Evolutionary conservation across 176 grass and related monocot species (phyloP), one percentile per base, ranked within the genome.

Genomic region (Zizania latifolia): DNA sequence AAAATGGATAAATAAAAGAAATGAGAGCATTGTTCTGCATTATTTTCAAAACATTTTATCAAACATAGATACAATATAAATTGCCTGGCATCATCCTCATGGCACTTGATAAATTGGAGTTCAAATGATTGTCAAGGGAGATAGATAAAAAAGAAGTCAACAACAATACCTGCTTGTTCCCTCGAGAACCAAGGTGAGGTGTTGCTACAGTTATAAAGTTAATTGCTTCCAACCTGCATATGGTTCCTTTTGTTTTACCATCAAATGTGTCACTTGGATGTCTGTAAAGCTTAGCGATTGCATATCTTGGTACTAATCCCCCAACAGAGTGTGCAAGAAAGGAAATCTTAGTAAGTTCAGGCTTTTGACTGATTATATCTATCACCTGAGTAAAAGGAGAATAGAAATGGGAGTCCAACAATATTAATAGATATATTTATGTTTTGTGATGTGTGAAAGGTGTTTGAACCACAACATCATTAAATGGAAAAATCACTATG

Each of bases 151-250:
- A 75, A 17, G 2, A 24, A 56, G 24, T 59, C 10, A 59, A 56
- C 41, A 82, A 31, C 0, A 29, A 6, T 62, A 91, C 94, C 80
- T 97, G 88, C 41, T 89, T 97, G 59, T 97, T 91, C 70, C 93
- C 93, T 86, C 87, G 75, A 33, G 90, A 97, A 71, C 93, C 90
- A 78, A 97, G 90, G 86, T 97, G 93, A 75, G 90, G 90, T 1
- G 87, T 93, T 75, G 93, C 93, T 62, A 97, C 90, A 3, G 87
- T 90, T 71, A 93, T 88, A 66, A 97, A 97, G 73, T 97, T 93
- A 33, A 93, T 53, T 28, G 86, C 85, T 89, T 97, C 83, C 74
- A 97, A 84, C 5, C 90, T 75, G 0, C 86, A 89, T 57, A 97
- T 89, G 59, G 79, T 89, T 65, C 80, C 88, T 83, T 58, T 77